These are phyloP conservation scores for Starmerella sp. DNA, from an alignment of 805 yeast genomes.

Conservation along the genomic window DNA sequence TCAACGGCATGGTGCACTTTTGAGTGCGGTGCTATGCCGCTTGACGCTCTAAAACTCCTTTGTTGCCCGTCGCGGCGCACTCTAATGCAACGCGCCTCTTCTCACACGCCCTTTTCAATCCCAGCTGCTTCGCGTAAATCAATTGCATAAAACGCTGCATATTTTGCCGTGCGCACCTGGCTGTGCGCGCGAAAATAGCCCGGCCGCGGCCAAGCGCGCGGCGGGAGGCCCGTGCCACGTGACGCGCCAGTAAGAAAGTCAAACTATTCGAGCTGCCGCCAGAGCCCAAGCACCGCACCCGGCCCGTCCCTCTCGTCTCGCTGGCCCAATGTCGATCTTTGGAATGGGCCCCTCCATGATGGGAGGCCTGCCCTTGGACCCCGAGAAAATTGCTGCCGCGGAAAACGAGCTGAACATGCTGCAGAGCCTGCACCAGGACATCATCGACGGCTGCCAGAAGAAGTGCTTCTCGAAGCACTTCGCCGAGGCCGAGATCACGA, in stretches of 20 bases:
- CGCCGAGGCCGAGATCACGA: slow-evolving; percentile 71
- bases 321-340: slow-evolving; percentile 27
- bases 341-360: slow-evolving; percentile 24
- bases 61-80: too few species aligned
- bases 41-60: too few species aligned
- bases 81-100: too few species aligned
- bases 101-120: too few species aligned
- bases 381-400: slow-evolving; percentile 27
- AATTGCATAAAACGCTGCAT: too few species aligned
- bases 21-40: too few species aligned
- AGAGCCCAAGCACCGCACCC: background rate
- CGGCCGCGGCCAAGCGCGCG: too few species aligned
- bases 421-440: slow-evolving; percentile 27
- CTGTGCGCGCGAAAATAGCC: too few species aligned
- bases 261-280: background rate
- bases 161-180: too few species aligned
- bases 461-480: slow-evolving; percentile 84
- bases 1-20: too few species aligned
- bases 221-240: background rate
- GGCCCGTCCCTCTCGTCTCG: background rate
- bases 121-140: too few species aligned
- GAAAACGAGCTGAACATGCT: slow-evolving; percentile 28
- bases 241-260: background rate
- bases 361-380: slow-evolving; percentile 27
- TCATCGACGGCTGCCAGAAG: slow-evolving; percentile 49